phyloP scores from a whole-genome alignment of 805 yeast species.

The Zygosaccharomyces kombuchaensis region DNA sequence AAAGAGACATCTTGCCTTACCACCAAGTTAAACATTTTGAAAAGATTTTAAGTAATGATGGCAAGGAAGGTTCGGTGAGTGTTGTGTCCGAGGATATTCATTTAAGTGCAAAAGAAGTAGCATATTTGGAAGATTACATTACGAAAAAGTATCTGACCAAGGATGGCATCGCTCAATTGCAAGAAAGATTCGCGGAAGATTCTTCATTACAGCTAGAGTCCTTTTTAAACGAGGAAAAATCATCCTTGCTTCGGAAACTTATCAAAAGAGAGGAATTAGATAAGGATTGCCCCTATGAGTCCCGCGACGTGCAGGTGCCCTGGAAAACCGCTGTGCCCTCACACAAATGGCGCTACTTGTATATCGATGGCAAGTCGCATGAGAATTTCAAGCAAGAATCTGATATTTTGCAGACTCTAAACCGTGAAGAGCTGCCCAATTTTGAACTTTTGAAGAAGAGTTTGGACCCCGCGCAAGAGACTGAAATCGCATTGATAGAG shows the following conservation, averaged over 20 bases:
- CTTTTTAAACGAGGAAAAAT: constrained; percentile 55
- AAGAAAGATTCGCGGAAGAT: constrained; percentile 54
- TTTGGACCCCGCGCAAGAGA: constrained; percentile 28
- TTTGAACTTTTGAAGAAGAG: constrained; percentile 38
- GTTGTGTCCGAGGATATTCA: constrained; percentile 16
- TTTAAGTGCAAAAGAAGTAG: constrained; percentile 41
- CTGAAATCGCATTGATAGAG: constrained; percentile 41
- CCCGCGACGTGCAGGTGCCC: constrained; percentile 56
- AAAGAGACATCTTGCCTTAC: constrained; percentile 40
- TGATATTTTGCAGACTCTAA: constrained; percentile 28
- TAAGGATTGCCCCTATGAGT: constrained; percentile 50
- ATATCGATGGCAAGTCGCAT: constrained; percentile 60
- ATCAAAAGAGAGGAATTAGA: constrained; percentile 60
- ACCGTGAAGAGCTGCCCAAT: constrained; percentile 53
- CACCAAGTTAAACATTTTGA: constrained; percentile 38
- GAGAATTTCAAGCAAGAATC: constrained; percentile 31
- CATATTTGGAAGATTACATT: constrained; percentile 50
- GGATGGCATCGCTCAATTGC: constrained; percentile 41
- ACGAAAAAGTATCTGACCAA: constrained; percentile 48
- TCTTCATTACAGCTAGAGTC: constrained; percentile 64
- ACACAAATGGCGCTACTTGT: constrained; percentile 83
- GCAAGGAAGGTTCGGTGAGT: constrained; percentile 18
- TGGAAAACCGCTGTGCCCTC: constrained; percentile 95
- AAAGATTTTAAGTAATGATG: constrained; percentile 19
- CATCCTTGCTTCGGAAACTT: constrained; percentile 42